Conservation (phyloP, 257 asterid species). For the Nicotiana undulata region DNA sequence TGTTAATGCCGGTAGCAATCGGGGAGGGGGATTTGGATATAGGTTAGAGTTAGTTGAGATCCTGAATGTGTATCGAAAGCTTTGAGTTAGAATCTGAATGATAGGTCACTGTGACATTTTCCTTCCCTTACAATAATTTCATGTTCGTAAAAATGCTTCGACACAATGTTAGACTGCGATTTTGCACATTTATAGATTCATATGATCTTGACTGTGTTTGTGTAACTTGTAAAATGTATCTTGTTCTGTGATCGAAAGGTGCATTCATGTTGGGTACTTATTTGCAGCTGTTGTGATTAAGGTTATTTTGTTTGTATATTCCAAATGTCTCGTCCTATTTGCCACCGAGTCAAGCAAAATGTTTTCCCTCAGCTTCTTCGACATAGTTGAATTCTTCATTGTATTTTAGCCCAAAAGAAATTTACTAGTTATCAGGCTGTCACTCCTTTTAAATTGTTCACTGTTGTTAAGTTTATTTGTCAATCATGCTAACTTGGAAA, state of each 20-base stretch:
- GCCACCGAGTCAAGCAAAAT: neutral
- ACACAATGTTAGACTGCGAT: neutral
- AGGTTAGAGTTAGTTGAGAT: neutral
- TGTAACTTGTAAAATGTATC: neutral
- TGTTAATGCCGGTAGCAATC: neutral
- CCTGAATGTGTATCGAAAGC: neutral
- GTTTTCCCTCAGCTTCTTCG: neutral
- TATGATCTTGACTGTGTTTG: neutral
- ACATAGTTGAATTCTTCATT: neutral
- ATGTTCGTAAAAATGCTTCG: neutral
- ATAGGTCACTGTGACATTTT: neutral
- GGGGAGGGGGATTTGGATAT: neutral
- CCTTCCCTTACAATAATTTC: neutral
- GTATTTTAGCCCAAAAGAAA: neutral
- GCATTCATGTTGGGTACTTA: neutral
- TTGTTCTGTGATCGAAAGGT: neutral
- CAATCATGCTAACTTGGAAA: constrained; percentile 3
- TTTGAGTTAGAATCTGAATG: neutral
- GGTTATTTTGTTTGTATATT: neutral
- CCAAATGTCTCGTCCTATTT: neutral
- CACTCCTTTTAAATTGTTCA: neutral
- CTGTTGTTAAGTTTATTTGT: neutral
- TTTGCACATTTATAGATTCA: neutral
- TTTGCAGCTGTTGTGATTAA: neutral
- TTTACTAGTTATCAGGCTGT: neutral